Percentiles rank a stretch among this genome's conserved stretches.
phyloP scores from a whole-genome alignment of 805 yeast genomes.

The Hanseniaspora occidentalis region DNA sequence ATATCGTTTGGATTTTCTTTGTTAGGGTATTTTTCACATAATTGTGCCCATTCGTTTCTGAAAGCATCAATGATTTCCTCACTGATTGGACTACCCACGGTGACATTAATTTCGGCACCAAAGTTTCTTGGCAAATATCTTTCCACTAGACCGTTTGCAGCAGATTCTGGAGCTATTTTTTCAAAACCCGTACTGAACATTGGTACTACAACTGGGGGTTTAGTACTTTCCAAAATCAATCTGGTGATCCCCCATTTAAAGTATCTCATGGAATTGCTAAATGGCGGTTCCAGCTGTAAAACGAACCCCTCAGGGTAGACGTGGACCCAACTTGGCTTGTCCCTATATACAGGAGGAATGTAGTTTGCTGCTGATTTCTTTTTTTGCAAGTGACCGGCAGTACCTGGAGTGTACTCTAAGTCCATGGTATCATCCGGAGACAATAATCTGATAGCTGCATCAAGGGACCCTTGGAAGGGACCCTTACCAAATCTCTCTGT shows the following conservation, averaged over 20 bases:
- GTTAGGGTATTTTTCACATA: slow-evolving; percentile 44
- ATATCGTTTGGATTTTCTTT: slow-evolving; percentile 42
- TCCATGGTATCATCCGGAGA: slow-evolving; percentile 58
- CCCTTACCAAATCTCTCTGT: slow-evolving; percentile 86
- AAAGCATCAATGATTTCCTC: slow-evolving; percentile 46
- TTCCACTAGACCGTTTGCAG: slow-evolving; percentile 41
- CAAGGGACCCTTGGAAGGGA: slow-evolving; percentile 82
- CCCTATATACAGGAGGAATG: slow-evolving; percentile 44
- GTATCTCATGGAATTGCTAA: slow-evolving; percentile 77
- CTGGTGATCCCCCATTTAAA: slow-evolving; percentile 94
- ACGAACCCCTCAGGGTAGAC: slow-evolving; percentile 94
- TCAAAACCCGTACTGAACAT: slow-evolving; percentile 81
- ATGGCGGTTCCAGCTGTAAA: slow-evolving; percentile 70
- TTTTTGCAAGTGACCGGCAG: slow-evolving; percentile 3
- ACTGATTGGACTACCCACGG: slow-evolving; percentile 60
- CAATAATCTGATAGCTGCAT: slow-evolving; percentile 69
- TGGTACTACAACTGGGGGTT: slow-evolving; percentile 79
- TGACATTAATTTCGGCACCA: slow-evolving; percentile 55
- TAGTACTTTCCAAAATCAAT: slow-evolving; percentile 66
- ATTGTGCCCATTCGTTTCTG: slow-evolving; percentile 56
- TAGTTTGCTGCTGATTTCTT: slow-evolving; percentile 13
- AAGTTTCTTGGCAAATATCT: slow-evolving; percentile 49
- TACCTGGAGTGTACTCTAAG: slow-evolving; percentile 28
- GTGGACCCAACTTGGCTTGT: slow-evolving; percentile 79
- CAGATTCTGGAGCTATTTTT: slow-evolving; percentile 66